Evolutionary conservation across 1,139 yeast species (phyloP), one percentile per base, ranked within the genome.

Genomic region (Hansenula sp.): DNA sequence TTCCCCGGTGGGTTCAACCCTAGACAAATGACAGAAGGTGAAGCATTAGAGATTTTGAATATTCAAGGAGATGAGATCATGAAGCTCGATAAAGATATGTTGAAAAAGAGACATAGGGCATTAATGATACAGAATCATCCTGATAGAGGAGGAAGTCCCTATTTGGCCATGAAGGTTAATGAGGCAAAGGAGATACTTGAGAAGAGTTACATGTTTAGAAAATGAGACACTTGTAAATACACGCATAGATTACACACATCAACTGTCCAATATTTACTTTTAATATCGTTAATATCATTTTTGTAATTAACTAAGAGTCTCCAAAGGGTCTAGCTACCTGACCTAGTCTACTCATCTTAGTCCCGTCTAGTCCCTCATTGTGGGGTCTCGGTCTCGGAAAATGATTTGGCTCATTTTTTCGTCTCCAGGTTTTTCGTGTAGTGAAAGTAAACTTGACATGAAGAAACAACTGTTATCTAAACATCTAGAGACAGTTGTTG

Each of bases 71-170:
- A 69, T 34, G 83, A 78, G 37, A 75, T 79, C 33, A 46, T 75
- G 44, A 59, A 61, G 20, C 53, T 78, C 32, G 68, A 73, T 37
- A 61, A 56, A 38, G 63, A 65, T 28, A 53, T 71, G 46, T 64
- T 86, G 34, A 71, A 73, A 43, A 66, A 68, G 41, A 65, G 77
- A 46, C 88, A 85, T 58, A 65, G 92, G 41, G 65, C 65, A 40
- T 68, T 81, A 51, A 83, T 85, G 84, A 65, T 82, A 40, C 53
- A 68, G 39, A 86, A 77, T 52, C 95, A 85, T 56, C 95, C 95
- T 0, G 95, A 85, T 57, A 73, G 71, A 48, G 81, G 84, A 6
- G 95, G 95, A 0, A 79, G 88, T 48, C 73, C 75, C 39, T 84
- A 78, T 52, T 48, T 85, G 37, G 80, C 87, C 3, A 79, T 79